Percentiles rank a stretch among this genome's conserved stretches.
These are phyloP conservation scores for Candida ficus DNA, from an alignment of 805 yeast genomes.

Conservation along the genomic window DNA sequence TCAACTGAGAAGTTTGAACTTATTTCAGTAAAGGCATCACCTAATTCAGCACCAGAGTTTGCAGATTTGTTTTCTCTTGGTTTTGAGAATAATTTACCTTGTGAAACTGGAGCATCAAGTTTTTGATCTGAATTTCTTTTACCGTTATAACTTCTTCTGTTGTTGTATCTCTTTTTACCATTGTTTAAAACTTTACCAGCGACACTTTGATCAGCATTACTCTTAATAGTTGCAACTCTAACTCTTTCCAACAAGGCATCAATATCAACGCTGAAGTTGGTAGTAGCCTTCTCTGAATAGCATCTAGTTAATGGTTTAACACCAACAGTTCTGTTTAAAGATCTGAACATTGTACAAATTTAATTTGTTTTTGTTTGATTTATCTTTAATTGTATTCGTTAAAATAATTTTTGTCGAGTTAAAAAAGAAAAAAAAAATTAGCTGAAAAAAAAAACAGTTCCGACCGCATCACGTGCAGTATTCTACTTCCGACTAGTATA, in stretches of 20 bases:
- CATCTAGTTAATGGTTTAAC: conserved; percentile 1
- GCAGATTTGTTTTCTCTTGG: not conserved
- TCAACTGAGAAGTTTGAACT: not conserved
- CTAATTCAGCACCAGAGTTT: not conserved
- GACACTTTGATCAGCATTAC: not conserved
- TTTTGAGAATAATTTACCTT: not conserved
- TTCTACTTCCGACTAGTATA: not conserved
- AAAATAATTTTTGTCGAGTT: no score
- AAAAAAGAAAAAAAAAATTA: not conserved
- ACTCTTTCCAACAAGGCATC: conserved; percentile 12
- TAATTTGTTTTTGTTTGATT: not conserved
- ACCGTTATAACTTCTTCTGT: not conserved
- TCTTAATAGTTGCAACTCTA: conserved; percentile 3
- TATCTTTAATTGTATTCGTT: no score
- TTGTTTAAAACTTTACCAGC: not conserved
- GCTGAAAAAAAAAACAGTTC: not conserved
- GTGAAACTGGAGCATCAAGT: not conserved
- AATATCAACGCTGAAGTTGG: conserved; percentile 6
- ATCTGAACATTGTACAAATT: conserved; percentile 5
- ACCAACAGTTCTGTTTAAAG: not conserved
- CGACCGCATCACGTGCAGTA: not conserved
- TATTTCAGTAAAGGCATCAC: conserved; percentile 5
- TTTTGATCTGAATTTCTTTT: not conserved
- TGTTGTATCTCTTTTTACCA: not conserved
- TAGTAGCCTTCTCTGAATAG: conserved; percentile 2